Conservation (phyloP, 371 early-diverging fungal genomes). For the Lichtheimia ornata region DNA sequence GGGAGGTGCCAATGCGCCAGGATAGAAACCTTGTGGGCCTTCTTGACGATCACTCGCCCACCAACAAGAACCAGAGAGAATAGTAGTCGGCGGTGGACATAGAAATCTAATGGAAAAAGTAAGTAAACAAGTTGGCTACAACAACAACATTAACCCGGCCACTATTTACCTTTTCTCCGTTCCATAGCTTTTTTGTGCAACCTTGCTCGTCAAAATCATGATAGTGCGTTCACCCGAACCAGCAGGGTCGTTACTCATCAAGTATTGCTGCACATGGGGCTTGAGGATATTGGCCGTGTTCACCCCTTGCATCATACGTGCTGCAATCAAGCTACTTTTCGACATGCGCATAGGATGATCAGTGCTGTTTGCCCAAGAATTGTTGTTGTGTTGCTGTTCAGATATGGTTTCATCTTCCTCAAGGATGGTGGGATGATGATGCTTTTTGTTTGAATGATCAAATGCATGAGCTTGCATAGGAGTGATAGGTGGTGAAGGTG, state of each 20-base stretch:
- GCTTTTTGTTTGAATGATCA: neutral
- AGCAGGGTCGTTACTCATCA: constrained; percentile 39
- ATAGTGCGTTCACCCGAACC: constrained; percentile 63
- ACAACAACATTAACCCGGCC: too few species aligned
- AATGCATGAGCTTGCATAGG: constrained; percentile 22
- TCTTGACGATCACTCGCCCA: constrained; percentile 32
- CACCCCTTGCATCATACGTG: constrained; percentile 32
- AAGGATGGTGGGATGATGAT: constrained; percentile 45
- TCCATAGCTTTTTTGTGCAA: constrained; percentile 81
- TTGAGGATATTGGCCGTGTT: constrained; percentile 25
- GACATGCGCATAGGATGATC: constrained; percentile 10
- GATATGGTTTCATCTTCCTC: constrained; percentile 44
- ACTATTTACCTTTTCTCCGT: constrained; percentile 66
- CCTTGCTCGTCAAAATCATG: constrained; percentile 71
- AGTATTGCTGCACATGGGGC: constrained; percentile 44
- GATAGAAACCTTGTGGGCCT: neutral
- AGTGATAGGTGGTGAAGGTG: constrained; percentile 43
- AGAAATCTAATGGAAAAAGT: constrained; percentile 39
- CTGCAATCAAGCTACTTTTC: constrained; percentile 23
- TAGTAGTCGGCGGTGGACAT: constrained; percentile 73
- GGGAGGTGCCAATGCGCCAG: constrained; percentile 20
- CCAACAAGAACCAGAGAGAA: constrained; percentile 66
- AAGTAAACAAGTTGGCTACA: too few species aligned
- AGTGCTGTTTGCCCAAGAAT: neutral
- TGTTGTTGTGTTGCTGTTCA: neutral